Conservation (phyloP, 164 flowering plant genomes). For the Platanus orientalis region DNA sequence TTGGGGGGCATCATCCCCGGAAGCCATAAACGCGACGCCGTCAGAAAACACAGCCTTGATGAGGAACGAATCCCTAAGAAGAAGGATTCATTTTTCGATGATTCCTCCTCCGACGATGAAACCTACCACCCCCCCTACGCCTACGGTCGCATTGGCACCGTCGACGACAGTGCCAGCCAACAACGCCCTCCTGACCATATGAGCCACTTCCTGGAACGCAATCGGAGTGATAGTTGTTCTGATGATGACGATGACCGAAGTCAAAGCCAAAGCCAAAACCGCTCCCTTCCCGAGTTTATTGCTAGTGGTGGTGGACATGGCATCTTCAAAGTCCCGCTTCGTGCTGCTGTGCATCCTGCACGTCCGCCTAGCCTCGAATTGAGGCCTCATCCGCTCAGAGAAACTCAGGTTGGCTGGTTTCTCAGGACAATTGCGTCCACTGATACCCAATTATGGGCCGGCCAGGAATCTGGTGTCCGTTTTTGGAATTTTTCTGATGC, state of each 20-base stretch:
- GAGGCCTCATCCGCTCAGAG: conserved; percentile 87
- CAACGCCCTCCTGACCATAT: conserved; percentile 6
- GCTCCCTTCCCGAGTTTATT: conserved; percentile 60
- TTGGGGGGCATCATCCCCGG: conserved; percentile 35
- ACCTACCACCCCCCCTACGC: conserved; percentile 21
- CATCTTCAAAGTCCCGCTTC: conserved; percentile 55
- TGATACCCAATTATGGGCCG: conserved; percentile 88
- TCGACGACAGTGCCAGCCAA: neutral
- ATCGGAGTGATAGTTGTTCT: conserved; percentile 16
- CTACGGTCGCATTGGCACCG: neutral
- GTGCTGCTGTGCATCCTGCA: conserved; percentile 72
- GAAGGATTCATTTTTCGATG: conserved; percentile 15
- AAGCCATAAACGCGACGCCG: conserved; percentile 22
- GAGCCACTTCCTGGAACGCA: conserved; percentile 8
- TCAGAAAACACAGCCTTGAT: conserved; percentile 79
- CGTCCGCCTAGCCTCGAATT: conserved; percentile 84
- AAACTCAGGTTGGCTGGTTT: conserved; percentile 76
- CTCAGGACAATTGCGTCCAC: conserved; percentile 65
- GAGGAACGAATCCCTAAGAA: conserved; percentile 34
- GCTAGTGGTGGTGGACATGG: conserved; percentile 62
- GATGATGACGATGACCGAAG: no score
- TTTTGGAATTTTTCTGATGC: conserved; percentile 53
- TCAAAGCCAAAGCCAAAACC: no score
- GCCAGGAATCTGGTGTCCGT: conserved; percentile 66
- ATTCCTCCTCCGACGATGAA: conserved; percentile 44